A percentile compares a stretch with the other conserved stretches of the same genome.
Conservation (phyloP, 2,329 filamentous ascomycete species). For the Emergomyces orientalis region DNA sequence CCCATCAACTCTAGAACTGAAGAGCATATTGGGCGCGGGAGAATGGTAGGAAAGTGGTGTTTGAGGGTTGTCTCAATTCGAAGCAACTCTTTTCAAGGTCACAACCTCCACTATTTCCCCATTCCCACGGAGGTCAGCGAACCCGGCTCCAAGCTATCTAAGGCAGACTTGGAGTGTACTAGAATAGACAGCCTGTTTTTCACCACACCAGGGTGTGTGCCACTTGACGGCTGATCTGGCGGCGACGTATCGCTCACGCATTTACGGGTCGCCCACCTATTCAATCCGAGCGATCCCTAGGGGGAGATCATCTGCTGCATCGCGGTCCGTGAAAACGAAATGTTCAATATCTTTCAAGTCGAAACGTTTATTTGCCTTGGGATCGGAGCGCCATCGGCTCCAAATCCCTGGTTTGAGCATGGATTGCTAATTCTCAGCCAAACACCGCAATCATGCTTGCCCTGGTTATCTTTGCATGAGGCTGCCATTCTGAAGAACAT, state of each 20-base stretch:
- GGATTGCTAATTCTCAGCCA: neutral
- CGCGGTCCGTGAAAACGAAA: constrained; percentile 3
- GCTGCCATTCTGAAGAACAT: neutral
- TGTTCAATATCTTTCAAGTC: neutral
- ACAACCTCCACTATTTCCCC: neutral
- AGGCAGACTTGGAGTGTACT: neutral
- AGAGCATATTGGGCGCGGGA: neutral
- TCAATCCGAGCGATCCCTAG: neutral
- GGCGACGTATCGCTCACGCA: neutral
- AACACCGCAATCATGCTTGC: neutral
- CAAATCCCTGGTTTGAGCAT: neutral
- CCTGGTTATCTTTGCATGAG: neutral
- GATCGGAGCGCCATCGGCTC: neutral
- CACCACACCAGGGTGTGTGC: neutral
- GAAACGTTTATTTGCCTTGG: neutral
- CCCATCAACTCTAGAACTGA: neutral
- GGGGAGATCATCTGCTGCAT: neutral
- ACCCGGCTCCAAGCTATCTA: neutral
- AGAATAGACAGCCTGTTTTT: neutral
- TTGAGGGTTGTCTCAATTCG: neutral
- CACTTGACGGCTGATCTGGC: neutral
- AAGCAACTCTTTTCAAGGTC: neutral
- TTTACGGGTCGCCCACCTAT: neutral
- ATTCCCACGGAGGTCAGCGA: neutral
- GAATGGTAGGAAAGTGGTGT: neutral